These are phyloP conservation scores for Nakazawaea wickerhamii DNA, from an alignment of 805 yeast species.

Conservation along the genomic window DNA sequence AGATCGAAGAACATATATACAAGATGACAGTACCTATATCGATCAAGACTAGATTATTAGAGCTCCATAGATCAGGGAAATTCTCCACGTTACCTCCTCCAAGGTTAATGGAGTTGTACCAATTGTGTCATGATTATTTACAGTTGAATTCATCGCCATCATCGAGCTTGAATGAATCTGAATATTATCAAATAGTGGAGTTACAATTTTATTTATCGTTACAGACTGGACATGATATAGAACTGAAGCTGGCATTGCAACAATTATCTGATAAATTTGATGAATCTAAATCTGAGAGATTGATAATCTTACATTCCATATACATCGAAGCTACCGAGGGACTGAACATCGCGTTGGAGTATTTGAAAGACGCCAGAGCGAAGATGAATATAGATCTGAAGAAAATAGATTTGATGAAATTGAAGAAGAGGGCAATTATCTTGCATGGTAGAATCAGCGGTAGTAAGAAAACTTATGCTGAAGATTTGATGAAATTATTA, in stretches of 20 bases:
- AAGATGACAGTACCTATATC: conserved; percentile 3
- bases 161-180: conserved; percentile 36
- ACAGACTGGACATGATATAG: conserved; percentile 56
- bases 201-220: conserved; percentile 65
- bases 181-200: conserved; percentile 55
- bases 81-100: conserved; percentile 45
- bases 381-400: conserved; percentile 17
- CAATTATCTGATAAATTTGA: conserved; percentile 65
- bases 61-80: conserved; percentile 44
- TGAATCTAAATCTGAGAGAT: conserved; percentile 42
- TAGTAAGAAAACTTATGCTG: conserved; percentile 40
- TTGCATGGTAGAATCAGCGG: conserved; percentile 25
- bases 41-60: conserved; percentile 33
- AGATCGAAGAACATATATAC: neutral
- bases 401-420: conserved; percentile 32
- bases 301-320: conserved; percentile 48
- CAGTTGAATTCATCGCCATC: conserved; percentile 24
- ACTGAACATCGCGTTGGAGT: conserved; percentile 29
- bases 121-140: conserved; percentile 37
- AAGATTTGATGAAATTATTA: conserved; percentile 47
- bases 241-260: conserved; percentile 64
- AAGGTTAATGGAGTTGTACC: conserved; percentile 32
- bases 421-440: conserved; percentile 33
- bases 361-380: conserved; percentile 21
- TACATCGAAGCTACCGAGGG: conserved; percentile 52